These are phyloP conservation scores for Microthlaspi erraticum DNA, from an alignment of 345 rosid species.

Conservation along the genomic window DNA sequence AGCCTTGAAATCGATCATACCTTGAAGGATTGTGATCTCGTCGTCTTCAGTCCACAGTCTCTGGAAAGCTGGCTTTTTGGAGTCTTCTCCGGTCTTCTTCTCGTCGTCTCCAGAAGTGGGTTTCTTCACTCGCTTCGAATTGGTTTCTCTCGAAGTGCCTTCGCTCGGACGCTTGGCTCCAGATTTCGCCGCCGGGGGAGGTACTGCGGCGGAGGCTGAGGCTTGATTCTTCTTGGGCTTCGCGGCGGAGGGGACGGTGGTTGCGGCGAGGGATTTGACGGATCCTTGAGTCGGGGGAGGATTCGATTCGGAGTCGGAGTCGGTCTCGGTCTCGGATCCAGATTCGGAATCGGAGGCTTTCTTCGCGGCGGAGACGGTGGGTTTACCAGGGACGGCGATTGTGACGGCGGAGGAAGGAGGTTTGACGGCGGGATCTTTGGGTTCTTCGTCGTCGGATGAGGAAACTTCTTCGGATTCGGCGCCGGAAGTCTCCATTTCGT, in stretches of 20 bases:
- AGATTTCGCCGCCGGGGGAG: slow-evolving; percentile 35
- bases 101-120: not conserved
- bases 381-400: slow-evolving; percentile 16
- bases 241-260: too few species aligned
- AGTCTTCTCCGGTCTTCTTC: slow-evolving; percentile 24
- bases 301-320: slow-evolving; percentile 33
- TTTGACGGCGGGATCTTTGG: not conserved
- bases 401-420: slow-evolving; percentile 9
- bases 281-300: slow-evolving; percentile 36
- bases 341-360: slow-evolving; percentile 32
- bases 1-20: slow-evolving; percentile 44
- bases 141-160: not conserved
- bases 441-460: slow-evolving; percentile 27
- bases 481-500: slow-evolving; percentile 33
- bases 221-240: slow-evolving; percentile 22
- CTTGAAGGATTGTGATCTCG: slow-evolving; percentile 49
- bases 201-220: not conserved
- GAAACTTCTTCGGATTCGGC: slow-evolving; percentile 39
- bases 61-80: slow-evolving; percentile 36
- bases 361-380: not conserved
- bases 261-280: slow-evolving; percentile 35
- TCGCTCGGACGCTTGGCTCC: slow-evolving; percentile 34
- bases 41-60: slow-evolving; percentile 60
- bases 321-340: slow-evolving; percentile 45
- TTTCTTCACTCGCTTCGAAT: slow-evolving; percentile 33